Conservation (phyloP, 1,284 basidiomycete species). For the Cutaneotrichosporon curvatum region DNA sequence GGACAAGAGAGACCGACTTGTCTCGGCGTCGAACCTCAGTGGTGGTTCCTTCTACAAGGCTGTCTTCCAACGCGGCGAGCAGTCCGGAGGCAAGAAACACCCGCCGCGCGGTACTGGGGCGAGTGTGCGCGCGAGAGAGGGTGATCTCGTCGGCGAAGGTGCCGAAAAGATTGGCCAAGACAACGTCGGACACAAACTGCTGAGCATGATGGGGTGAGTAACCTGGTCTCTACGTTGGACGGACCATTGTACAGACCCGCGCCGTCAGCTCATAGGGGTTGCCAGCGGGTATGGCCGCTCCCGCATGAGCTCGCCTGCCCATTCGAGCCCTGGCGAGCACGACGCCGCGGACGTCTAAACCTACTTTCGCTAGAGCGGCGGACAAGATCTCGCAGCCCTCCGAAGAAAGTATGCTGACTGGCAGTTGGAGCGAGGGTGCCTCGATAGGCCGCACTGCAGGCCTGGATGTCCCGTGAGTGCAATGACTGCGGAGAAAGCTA, state of each 20-base stretch:
- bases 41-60: conserved; percentile 43
- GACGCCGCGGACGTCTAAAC: neutral
- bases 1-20: conserved; percentile 54
- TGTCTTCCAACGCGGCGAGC: conserved; percentile 20
- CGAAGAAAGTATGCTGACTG: no score
- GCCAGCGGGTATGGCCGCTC: no score
- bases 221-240: no score
- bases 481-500: neutral
- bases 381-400: no score
- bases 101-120: conserved; percentile 13
- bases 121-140: conserved; percentile 37
- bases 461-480: conserved; percentile 43
- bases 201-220: conserved; percentile 44
- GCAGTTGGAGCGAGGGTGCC: conserved; percentile 43
- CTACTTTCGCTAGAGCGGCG: no score
- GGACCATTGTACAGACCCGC: no score
- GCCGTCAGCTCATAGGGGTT: no score
- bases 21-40: conserved; percentile 34
- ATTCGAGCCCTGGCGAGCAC: no score
- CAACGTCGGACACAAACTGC: conserved; percentile 45
- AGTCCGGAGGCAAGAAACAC: neutral
- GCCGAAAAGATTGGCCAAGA: conserved; percentile 42
- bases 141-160: conserved; percentile 43
- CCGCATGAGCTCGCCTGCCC: no score
- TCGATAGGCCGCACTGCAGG: conserved; percentile 42